Evolutionary conservation across 495 filamentous ascomycete species (phyloP), one percentile per base, ranked within the genome.

Genomic region (Schizothecium vesticola): DNA sequence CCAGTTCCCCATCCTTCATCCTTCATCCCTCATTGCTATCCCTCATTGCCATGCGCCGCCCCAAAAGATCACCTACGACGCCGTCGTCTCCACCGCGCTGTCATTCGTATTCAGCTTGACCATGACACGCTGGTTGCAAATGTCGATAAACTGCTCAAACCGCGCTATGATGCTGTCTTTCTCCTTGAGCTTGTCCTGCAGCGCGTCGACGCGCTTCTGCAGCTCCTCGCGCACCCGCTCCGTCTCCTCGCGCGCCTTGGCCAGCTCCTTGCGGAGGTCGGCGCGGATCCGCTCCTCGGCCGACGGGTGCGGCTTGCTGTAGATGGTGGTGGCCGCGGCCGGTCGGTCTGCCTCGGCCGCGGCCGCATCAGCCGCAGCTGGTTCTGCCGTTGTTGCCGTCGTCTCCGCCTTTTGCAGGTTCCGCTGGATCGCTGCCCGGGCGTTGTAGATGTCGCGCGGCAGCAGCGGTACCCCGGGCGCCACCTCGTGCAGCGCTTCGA

Each of bases 71-170:
- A 13, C 33, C 33, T 43, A 43, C 33, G 33, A 43, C 13, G 13
- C 33, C 33, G 33, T 4, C 33, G 33, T 4, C 33, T 43, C 33
- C 12, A 43, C 33, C 33, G 33, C 33, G 8, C 28, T 29, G 13
- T 43, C 13, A 43, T 16, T 43, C 13, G 33, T 43, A 51, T 51
- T n/a, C 12, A 78, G 74, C 68, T 81, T 82, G 22, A 85, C 80
- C 77, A 87, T 86, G 33, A 86, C 85, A 57, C 85, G 78, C 72
- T 85, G 80, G 64, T 87, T 87, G 75, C 84, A 86, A 58, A 87
- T 85, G 70, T 87, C 85, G 70, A 87, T 86, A 63, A 87, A 87
- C 80, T 85, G 83, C 72, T 87, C 85, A 70, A 87, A 87, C 72
- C 82, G 84, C 62, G 78, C 71, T 26, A 87, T 87, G 65, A 83